Percentiles rank a stretch among this genome's conserved stretches.
phyloP scores from a whole-genome alignment of 768 basidiomycete species.

The Boletus fagicola region DNA sequence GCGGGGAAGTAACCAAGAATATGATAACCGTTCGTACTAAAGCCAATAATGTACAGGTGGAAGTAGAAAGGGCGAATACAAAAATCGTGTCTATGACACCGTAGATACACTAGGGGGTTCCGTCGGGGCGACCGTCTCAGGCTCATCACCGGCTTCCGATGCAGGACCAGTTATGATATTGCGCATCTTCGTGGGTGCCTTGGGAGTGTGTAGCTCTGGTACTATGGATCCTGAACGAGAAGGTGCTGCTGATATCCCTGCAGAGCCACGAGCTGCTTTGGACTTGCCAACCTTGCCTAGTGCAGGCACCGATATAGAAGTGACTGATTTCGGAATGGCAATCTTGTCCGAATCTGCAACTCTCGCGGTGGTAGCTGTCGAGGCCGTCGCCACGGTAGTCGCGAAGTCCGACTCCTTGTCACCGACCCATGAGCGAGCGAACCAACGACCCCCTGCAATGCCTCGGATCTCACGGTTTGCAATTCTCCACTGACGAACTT shows the following conservation, averaged over 20 bases:
- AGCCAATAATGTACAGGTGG: conserved; percentile 11
- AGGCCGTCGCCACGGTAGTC: conserved; percentile 29
- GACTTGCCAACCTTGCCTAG: conserved; percentile 42
- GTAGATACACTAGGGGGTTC: conserved; percentile 21
- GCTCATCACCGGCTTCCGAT: conserved; percentile 50
- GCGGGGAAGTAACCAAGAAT: conserved; percentile 9
- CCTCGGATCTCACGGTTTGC: conserved; percentile 78
- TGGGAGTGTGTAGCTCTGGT: conserved; percentile 44
- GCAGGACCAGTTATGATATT: conserved; percentile 53
- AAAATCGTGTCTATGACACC: conserved; percentile 16
- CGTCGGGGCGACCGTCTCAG: conserved; percentile 36
- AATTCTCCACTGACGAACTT: conserved; percentile 69
- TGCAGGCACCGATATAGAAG: conserved; percentile 48
- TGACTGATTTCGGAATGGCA: conserved; percentile 37
- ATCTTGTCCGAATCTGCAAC: conserved; percentile 29
- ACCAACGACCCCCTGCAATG: conserved; percentile 83
- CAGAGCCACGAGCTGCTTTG: conserved; percentile 37
- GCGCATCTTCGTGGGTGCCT: conserved; percentile 66
- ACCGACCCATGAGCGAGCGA: conserved; percentile 78
- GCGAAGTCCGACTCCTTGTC: conserved; percentile 74
- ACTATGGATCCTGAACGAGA: conserved; percentile 58
- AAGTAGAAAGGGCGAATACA: conserved; percentile 8
- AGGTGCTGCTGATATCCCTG: conserved; percentile 48
- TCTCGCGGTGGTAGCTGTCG: conserved; percentile 30
- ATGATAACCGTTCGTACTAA: conserved; percentile 8